phyloP scores from a whole-genome alignment of 352 stramenopile species.

The Globisporangium orthogonon region DNA sequence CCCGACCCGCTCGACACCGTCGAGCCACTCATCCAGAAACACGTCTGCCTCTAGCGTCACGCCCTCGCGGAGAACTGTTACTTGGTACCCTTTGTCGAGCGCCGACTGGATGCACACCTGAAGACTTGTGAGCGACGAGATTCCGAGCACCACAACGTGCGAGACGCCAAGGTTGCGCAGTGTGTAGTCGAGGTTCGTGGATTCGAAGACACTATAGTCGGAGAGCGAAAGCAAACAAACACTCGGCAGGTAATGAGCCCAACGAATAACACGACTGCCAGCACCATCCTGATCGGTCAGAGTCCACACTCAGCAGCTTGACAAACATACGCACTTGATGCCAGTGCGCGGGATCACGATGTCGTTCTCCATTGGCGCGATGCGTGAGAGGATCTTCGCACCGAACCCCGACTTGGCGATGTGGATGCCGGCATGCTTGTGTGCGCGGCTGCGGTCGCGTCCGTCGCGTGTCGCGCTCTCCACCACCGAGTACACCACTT shows the following conservation, averaged over 20 bases:
- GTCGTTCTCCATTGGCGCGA: slow-evolving; percentile 54
- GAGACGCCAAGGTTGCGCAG: slow-evolving; percentile 81
- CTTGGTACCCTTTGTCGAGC: slow-evolving; percentile 83
- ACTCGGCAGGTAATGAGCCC: too few species aligned
- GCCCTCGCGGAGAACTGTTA: slow-evolving; percentile 81
- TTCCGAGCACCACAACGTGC: slow-evolving; percentile 81
- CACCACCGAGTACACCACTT: slow-evolving; percentile 90
- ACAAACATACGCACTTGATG: slow-evolving; percentile 26
- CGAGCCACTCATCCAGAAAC: slow-evolving; percentile 14
- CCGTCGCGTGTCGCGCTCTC: slow-evolving; percentile 81
- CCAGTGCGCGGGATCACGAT: slow-evolving; percentile 82
- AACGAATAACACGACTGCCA: background rate
- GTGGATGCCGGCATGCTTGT: slow-evolving; percentile 85
- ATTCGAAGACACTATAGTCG: slow-evolving; percentile 61
- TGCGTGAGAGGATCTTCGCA: slow-evolving; percentile 49
- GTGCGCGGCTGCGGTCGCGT: slow-evolving; percentile 73
- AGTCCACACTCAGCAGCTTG: background rate
- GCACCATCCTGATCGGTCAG: background rate
- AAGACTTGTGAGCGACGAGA: slow-evolving; percentile 80
- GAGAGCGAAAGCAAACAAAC: background rate
- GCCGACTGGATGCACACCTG: slow-evolving; percentile 76
- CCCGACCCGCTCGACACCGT: slow-evolving; percentile 19
- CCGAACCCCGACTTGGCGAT: slow-evolving; percentile 63
- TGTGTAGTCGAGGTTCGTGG: slow-evolving; percentile 88
- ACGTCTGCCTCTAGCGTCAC: slow-evolving; percentile 14